Conservation (phyloP, 164 flowering plant species). For the Kingdonia uniflora region DNA sequence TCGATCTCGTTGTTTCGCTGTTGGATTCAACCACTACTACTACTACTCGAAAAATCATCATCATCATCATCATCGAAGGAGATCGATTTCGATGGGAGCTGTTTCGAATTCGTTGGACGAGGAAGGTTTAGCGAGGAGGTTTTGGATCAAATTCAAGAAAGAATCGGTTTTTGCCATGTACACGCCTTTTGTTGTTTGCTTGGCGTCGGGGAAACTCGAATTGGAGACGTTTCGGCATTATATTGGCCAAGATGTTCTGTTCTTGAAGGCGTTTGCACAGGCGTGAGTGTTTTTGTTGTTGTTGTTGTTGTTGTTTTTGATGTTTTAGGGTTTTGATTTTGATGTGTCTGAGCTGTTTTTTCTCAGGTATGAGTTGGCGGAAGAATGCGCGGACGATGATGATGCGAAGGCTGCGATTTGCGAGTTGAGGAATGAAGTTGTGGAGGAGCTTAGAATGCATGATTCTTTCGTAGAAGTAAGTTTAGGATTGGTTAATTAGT, state of each 20-base stretch:
- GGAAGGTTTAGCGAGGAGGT: slow-evolving; percentile 40
- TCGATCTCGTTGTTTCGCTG: too few relatives aligned
- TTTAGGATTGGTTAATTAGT: not conserved
- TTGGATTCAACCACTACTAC: too few relatives aligned
- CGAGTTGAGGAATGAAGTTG: slow-evolving; percentile 50
- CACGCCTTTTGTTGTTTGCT: slow-evolving; percentile 55
- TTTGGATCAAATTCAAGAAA: slow-evolving; percentile 57
- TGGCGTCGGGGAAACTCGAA: slow-evolving; percentile 63
- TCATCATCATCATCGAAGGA: too few relatives aligned
- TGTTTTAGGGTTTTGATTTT: slow-evolving; percentile 4
- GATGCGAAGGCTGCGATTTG: slow-evolving; percentile 60
- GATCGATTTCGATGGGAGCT: slow-evolving; percentile 13
- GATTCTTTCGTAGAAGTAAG: slow-evolving; percentile 54
- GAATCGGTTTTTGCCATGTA: slow-evolving; percentile 51
- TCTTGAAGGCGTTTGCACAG: slow-evolving; percentile 63
- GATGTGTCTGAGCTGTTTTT: not conserved
- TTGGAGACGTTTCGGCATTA: slow-evolving; percentile 57
- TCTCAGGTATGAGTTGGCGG: slow-evolving; percentile 82
- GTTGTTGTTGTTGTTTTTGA: not conserved
- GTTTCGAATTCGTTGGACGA: slow-evolving; percentile 14
- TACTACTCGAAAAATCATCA: too few relatives aligned
- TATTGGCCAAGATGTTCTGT: slow-evolving; percentile 67
- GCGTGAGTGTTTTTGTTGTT: slow-evolving; percentile 44
- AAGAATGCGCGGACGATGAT: slow-evolving; percentile 90
- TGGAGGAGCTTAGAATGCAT: slow-evolving; percentile 65